phyloP scores from a whole-genome alignment of 1,139 yeast species.

The Geotrichum carabidarum region DNA sequence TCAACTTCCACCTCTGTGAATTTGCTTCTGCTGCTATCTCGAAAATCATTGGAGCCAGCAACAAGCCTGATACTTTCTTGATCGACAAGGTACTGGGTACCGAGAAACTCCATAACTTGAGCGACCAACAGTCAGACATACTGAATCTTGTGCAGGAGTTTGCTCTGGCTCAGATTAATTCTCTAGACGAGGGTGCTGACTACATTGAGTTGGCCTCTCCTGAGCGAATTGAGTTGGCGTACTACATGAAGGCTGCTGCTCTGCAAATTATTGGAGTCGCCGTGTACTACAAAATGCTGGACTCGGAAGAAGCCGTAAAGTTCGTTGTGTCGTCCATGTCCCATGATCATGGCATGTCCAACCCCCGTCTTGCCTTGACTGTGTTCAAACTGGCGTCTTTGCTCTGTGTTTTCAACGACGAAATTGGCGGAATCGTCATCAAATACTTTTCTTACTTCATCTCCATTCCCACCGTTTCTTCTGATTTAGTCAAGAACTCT shows the following conservation, averaged over 20 bases:
- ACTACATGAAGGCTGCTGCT: conserved; percentile 42
- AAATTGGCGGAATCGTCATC: conserved; percentile 33
- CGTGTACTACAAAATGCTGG: conserved; percentile 31
- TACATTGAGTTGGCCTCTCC: conserved; percentile 42
- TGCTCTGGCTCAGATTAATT: conserved; percentile 35
- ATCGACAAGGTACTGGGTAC: conserved; percentile 22
- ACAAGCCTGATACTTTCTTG: conserved; percentile 31
- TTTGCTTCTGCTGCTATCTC: conserved; percentile 27
- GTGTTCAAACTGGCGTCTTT: conserved; percentile 54
- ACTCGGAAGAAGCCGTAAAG: conserved; percentile 34
- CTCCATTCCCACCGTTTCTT: conserved; percentile 39
- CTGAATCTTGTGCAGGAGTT: conserved; percentile 33
- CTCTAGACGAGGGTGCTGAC: conserved; percentile 44
- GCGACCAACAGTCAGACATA: conserved; percentile 20
- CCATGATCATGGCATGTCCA: conserved; percentile 30
- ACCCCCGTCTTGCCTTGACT: conserved; percentile 42
- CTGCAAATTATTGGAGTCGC: conserved; percentile 45
- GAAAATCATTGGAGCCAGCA: conserved; percentile 20
- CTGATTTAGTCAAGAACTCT: conserved; percentile 31
- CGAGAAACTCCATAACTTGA: conserved; percentile 21
- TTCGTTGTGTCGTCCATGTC: conserved; percentile 38
- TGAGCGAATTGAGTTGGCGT: conserved; percentile 42
- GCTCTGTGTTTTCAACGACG: conserved; percentile 44
- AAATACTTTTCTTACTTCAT: conserved; percentile 39
- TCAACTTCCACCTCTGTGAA: conserved; percentile 27